Evolutionary conservation across 345 rosid species (phyloP), one percentile per base, ranked within the genome.

Genomic region (Eucalyptus regnans): DNA sequence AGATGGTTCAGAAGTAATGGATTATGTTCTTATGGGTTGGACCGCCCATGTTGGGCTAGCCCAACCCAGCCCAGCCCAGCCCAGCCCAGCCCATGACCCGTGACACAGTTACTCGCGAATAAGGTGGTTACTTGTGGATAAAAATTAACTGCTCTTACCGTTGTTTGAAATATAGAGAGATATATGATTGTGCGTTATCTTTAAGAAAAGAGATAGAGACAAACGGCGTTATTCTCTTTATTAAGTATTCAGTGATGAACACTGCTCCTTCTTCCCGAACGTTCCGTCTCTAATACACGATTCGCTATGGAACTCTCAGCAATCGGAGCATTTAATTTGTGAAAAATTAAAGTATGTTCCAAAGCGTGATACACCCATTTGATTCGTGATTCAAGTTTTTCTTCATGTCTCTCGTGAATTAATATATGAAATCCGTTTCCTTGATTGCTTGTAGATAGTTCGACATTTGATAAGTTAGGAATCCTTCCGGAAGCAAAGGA

Each of bases 211-310:
- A 52, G 10, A 52, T 7, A 52, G 4, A 52, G 58, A 18, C 0
- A 52, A 52, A 52, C 4, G 58, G 58, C 2, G 23, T 18, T 52
- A 52, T 52, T 52, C 58, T 17, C 4, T 52, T 52, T 18, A 52
- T 18, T 52, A 52, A 52, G 7, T 52, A 52, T 7, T 0, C 58
- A 52, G 58, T 18, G 58, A 52, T 9, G 58, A 52, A 52, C 58
- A 18, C 18, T 9, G 2, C 25, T 52, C 10, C 58, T 52, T 7
- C 58, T 52, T 52, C 58, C 10, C 0, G 2, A 52, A 18, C 25
- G 0, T 0, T 52, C 58, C 25, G 0, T 52, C 58, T 52, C 2
- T 52, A 52, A 18, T 9, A 18, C 12, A 56, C 29, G 0, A 56
- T 56, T 56, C 1, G 0, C 1, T 56, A 56, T 20, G 0, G 29